These are phyloP conservation scores for Curvularia sp. DNA, from an alignment of 2,329 filamentous ascomycete species.

Conservation along the genomic window DNA sequence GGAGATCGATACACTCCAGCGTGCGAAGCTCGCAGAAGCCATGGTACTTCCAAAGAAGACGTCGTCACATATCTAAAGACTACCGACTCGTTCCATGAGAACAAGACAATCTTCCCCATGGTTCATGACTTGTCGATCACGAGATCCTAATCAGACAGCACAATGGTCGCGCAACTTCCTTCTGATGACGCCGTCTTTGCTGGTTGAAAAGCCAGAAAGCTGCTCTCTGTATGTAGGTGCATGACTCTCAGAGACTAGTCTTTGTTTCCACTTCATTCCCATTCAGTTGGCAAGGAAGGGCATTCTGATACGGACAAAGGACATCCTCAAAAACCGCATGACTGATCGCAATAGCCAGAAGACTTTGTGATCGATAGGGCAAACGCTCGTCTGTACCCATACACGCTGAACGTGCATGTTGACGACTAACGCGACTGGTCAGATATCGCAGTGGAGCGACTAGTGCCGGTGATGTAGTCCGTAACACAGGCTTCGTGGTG, in stretches of 20 bases:
- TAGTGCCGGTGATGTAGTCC: constrained; percentile 55
- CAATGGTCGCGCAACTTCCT: constrained; percentile 28
- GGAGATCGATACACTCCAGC: constrained; percentile 11
- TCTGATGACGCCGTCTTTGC: constrained; percentile 25
- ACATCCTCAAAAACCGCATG: constrained; percentile 93
- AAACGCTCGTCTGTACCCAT: constrained; percentile 65
- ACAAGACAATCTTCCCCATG: constrained; percentile 26
- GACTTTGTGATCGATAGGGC: constrained; percentile 45
- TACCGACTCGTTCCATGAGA: constrained; percentile 14
- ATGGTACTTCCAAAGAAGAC: constrained; percentile 28
- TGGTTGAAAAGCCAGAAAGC: constrained; percentile 27
- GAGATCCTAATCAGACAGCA: constrained; percentile 38
- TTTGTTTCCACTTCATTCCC: constrained; percentile 82
- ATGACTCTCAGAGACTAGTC: constrained; percentile 89
- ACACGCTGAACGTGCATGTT: constrained; percentile 60
- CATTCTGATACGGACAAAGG: constrained; percentile 80
- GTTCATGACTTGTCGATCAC: constrained; percentile 14
- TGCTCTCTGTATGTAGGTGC: constrained; percentile 79
- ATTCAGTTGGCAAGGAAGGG: constrained; percentile 62
- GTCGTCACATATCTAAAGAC: constrained; percentile 4
- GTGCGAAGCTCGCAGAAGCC: constrained; percentile 18
- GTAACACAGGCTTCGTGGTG: constrained; percentile 59
- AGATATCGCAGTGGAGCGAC: constrained; percentile 57
- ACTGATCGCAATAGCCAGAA: constrained; percentile 42
- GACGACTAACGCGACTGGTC: constrained; percentile 73